Base-by-base conservation (phyloP, 306 rosid genomes). In the Corylus avellana region DNA sequence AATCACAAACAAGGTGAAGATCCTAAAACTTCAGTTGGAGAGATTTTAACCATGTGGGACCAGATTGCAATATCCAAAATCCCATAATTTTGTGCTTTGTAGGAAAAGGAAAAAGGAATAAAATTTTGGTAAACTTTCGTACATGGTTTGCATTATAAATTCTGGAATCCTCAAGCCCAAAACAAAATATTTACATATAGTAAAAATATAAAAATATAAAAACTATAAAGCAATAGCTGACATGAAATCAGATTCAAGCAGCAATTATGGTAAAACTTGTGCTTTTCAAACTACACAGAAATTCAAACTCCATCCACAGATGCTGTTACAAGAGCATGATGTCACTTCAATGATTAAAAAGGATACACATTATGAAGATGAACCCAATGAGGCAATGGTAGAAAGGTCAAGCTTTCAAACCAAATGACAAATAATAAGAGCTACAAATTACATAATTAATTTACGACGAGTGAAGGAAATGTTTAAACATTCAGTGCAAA, bases 1-100 rank as follows among this genome's bases (percentile, higher is more conserved):
- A 77, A 12, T 17, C 61, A 73, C 46, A 81, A 10, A 48, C 20
- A 37, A 1, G 16, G 50, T 56, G 42, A 32, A 14, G 16, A 72
- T 37, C 12, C 42, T 69, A 18, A 42, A 69, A 16, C 47, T 25
- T 47, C 11, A 32, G 12, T 39, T 29, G 70, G 47, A 53, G 14
- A 35, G 17, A 51, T 37, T 67, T 49, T 16, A 17, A 56, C 7
- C 71, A 72, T 66, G n/a, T 8, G 32, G 4, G 44, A 56, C 71
- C 58, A 22, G 62, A 80, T 50, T 74, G 53, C 29, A 22, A 12
- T 68, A 32, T 35, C 53, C 42, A 66, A 46, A 75, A 74, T 55
- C 61, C 44, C 57, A 49, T 58, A 58, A 22, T 58, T 22, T 51
- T 13, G 22, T 3, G 70, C n/a, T 64, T 64, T 64, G 35, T 35